These are phyloP conservation scores for Blastobotrys peoriensis DNA, from an alignment of 805 yeast species.

Conservation along the genomic window DNA sequence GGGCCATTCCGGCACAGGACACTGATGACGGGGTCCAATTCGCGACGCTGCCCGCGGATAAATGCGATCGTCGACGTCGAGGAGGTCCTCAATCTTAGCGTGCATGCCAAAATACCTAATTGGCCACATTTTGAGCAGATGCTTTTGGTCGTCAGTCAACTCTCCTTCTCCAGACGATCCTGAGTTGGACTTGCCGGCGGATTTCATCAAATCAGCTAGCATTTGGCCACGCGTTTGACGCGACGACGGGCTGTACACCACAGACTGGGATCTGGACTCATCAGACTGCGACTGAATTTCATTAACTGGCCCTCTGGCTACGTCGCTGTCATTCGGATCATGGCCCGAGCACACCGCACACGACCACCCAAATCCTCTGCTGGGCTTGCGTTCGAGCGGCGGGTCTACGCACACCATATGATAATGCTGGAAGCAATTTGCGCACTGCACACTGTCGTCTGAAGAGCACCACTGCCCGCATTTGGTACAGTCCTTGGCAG, in stretches of 20 bases:
- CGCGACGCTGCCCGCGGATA: constrained; percentile 77
- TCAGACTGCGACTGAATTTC: neutral
- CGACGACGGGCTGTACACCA: neutral
- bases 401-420: constrained; percentile 86
- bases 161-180: constrained; percentile 7
- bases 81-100: constrained; percentile 66
- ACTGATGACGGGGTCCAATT: constrained; percentile 67
- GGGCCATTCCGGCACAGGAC: constrained; percentile 52
- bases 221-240: constrained; percentile 1
- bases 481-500: constrained; percentile 63
- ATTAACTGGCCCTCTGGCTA: constrained; percentile 17
- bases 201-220: neutral
- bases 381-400: constrained; percentile 71
- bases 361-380: constrained; percentile 85
- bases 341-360: constrained; percentile 63
- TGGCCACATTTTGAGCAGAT: constrained; percentile 49
- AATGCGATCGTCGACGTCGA: constrained; percentile 70
- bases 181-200: no score
- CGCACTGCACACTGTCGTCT: constrained; percentile 69
- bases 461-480: constrained; percentile 84
- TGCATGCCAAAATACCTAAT: constrained; percentile 75
- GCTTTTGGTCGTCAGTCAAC: constrained; percentile 25
- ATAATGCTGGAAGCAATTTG: constrained; percentile 61
- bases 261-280: neutral
- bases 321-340: no score